A percentile compares a stretch with the other conserved stretches of the same genome.
Evolutionary conservation across 306 rosid species (phyloP).

Genomic region (Vachellia collinsii): DNA sequence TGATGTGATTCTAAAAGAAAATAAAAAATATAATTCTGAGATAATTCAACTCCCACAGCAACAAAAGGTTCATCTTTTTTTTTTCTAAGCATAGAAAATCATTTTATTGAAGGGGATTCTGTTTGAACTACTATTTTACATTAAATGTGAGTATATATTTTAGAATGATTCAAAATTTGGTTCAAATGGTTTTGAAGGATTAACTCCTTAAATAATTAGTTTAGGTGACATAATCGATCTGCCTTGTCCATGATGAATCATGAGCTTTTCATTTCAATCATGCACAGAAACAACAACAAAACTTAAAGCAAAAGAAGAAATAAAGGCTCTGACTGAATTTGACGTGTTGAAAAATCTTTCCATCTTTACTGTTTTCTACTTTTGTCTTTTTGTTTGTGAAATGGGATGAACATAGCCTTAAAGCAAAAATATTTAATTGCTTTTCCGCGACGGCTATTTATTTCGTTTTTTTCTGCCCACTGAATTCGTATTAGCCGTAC

Average conservation of each 20-base stretch:
- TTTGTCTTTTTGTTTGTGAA: background rate
- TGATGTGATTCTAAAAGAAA: too few species aligned
- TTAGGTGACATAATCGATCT: slow-evolving; percentile 29
- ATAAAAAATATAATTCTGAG: too few species aligned
- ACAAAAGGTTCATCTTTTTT: background rate
- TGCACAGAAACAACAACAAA: slow-evolving; percentile 29
- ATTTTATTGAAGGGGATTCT: too few species aligned
- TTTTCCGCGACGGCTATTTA: background rate
- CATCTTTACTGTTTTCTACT: slow-evolving; percentile 13
- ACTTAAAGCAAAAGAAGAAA: slow-evolving; percentile 31
- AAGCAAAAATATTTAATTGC: background rate
- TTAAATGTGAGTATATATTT: too few species aligned
- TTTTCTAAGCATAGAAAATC: too few species aligned
- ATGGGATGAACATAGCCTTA: background rate
- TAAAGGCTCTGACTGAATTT: slow-evolving; percentile 32
- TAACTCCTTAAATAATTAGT: background rate
- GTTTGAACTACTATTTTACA: too few species aligned
- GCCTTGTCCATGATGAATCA: slow-evolving; percentile 38
- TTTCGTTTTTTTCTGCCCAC: background rate
- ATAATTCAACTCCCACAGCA: too few species aligned
- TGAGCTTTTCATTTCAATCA: slow-evolving; percentile 41
- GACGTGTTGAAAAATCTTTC: slow-evolving; percentile 33
- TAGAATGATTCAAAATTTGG: too few species aligned
- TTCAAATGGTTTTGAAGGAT: too few species aligned
- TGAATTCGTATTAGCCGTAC: background rate